phyloP scores from a whole-genome alignment of 768 basidiomycete genomes.

The Dentipellis fragilis region DNA sequence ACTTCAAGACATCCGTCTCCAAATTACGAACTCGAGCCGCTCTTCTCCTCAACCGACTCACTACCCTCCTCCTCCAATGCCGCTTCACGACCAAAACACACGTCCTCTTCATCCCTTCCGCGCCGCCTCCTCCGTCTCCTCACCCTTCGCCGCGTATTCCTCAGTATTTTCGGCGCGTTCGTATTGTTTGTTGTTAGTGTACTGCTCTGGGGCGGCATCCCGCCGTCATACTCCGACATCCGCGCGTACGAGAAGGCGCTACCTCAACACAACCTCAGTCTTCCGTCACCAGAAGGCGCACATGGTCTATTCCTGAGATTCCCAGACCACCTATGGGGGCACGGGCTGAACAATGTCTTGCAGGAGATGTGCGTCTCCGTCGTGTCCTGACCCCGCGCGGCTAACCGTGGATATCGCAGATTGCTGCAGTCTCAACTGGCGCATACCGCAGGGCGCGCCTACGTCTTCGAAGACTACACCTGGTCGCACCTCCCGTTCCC shows the following conservation, averaged over 20 bases:
- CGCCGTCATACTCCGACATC: background rate
- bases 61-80: background rate
- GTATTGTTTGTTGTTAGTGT: background rate
- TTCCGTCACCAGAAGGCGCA: background rate
- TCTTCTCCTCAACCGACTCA: background rate
- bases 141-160: background rate
- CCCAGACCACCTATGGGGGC: background rate
- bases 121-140: background rate
- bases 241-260: background rate
- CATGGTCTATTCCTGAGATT: background rate
- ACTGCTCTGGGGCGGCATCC: background rate
- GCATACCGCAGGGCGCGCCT: conserved; percentile 17
- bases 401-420: background rate
- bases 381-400: background rate
- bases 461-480: conserved; percentile 50
- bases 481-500: conserved; percentile 36
- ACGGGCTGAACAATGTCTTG: conserved; percentile 1
- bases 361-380: conserved; percentile 1
- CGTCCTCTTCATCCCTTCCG: background rate
- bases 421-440: background rate
- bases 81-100: background rate
- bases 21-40: background rate
- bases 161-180: background rate
- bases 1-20: too few species aligned
- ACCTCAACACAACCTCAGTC: background rate